Evolutionary conservation across 768 basidiomycete genomes (phyloP).

Genomic region (Leccinum uliginosum): DNA sequence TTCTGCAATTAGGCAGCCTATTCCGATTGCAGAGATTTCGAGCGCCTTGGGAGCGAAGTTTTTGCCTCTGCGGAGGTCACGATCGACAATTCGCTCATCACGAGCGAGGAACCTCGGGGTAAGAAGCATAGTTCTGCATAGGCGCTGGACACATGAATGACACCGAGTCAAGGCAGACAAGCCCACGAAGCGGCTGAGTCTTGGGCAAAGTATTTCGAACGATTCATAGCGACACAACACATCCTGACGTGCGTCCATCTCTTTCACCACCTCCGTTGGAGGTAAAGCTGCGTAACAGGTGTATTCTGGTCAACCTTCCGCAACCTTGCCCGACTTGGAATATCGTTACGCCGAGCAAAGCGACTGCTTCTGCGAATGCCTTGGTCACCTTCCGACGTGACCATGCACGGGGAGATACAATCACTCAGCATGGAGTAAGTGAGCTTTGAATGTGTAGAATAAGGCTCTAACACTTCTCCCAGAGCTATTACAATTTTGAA

Average conservation of each 20-base stretch:
- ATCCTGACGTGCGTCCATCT: constrained; percentile 18
- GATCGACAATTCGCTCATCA: constrained; percentile 21
- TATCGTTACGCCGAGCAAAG: constrained; percentile 17
- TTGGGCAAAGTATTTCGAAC: constrained; percentile 21
- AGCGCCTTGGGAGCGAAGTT: constrained; percentile 24
- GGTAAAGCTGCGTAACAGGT: constrained; percentile 5
- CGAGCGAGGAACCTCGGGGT: constrained; percentile 18
- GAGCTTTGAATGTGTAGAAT: neutral
- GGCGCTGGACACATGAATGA: neutral
- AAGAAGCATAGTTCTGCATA: neutral
- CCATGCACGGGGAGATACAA: constrained; percentile 20
- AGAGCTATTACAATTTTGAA: constrained; percentile 27
- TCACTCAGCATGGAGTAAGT: constrained; percentile 23
- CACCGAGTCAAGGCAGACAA: constrained; percentile 10
- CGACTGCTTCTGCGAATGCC: constrained; percentile 23
- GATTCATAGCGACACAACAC: constrained; percentile 22
- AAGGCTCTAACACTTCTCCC: neutral
- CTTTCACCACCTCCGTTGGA: neutral
- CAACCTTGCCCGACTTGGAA: constrained; percentile 20
- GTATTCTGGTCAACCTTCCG: constrained; percentile 24
- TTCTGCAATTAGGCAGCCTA: constrained; percentile 15
- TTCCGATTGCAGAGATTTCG: constrained; percentile 25
- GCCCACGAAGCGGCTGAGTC: constrained; percentile 17
- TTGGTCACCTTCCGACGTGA: constrained; percentile 23
- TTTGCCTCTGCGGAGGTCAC: constrained; percentile 22